phyloP scores from a whole-genome alignment of 1,139 yeast genomes.

The Yamadazyma spencermartinsiae region DNA sequence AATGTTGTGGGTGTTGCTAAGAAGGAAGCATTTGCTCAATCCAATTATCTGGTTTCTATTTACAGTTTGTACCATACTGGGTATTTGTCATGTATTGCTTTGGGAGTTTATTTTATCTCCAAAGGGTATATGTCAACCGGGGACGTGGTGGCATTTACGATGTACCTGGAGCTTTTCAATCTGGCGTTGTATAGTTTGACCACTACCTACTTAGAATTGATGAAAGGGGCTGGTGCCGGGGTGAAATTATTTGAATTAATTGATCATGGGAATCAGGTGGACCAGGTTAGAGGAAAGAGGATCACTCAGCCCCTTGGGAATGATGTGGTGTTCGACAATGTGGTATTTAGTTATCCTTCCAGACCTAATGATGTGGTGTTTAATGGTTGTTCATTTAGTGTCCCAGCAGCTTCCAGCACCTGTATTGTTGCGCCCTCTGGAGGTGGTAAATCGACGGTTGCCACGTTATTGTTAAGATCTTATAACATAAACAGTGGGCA shows the following conservation, averaged over 20 bases:
- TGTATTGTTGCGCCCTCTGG: constrained; percentile 94
- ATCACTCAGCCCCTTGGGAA: constrained; percentile 45
- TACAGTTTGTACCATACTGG: constrained; percentile 48
- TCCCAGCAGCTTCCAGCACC: constrained; percentile 73
- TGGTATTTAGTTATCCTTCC: constrained; percentile 82
- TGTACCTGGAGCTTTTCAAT: constrained; percentile 51
- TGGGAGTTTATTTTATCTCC: constrained; percentile 46
- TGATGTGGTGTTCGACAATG: constrained; percentile 64
- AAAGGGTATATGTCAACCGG: constrained; percentile 48
- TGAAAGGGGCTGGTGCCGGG: constrained; percentile 60
- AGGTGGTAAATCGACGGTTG: constrained; percentile 86
- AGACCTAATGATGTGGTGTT: constrained; percentile 76
- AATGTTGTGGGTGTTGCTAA: constrained; percentile 45
- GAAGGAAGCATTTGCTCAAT: constrained; percentile 49
- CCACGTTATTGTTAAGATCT: constrained; percentile 69
- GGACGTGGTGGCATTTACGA: constrained; percentile 49
- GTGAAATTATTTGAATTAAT: constrained; percentile 48
- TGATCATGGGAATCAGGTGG: constrained; percentile 45
- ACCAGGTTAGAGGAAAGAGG: constrained; percentile 42
- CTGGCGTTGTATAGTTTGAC: constrained; percentile 51
- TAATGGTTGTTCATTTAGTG: constrained; percentile 57
- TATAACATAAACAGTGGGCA: constrained; percentile 60
- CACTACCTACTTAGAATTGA: constrained; percentile 53
- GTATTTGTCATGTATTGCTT: constrained; percentile 45
- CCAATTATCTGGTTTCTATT: constrained; percentile 47